Evolutionary conservation across 345 rosid species (phyloP).

Genomic region (Arabidopsis arenosa): DNA sequence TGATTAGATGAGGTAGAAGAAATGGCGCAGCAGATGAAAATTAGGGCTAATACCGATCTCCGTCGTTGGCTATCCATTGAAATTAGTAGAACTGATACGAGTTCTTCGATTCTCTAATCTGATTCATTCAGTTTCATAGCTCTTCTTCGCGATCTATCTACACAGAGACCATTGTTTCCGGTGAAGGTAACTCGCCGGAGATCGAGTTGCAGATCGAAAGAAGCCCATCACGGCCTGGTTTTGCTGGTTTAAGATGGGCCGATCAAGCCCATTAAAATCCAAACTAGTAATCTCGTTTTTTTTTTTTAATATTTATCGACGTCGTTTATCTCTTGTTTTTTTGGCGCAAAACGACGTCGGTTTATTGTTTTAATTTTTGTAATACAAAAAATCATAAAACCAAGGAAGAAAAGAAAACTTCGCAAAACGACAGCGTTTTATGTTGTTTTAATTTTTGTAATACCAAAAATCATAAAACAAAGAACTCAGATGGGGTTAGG

Average conservation of each 20-base stretch:
- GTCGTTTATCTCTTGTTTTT: neutral
- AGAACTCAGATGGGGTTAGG: neutral
- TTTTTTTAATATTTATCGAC: neutral
- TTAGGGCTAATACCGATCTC: neutral
- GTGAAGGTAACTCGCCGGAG: slow-evolving; percentile 35
- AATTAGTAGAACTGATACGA: neutral
- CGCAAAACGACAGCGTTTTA: too few species aligned
- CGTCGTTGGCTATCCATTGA: slow-evolving; percentile 30
- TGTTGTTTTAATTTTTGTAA: neutral
- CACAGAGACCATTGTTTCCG: slow-evolving; percentile 21
- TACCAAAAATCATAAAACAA: too few species aligned
- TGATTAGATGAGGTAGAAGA: slow-evolving; percentile 1
- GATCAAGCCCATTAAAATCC: neutral
- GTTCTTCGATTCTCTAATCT: neutral
- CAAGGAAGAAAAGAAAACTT: too few species aligned
- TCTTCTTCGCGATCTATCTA: slow-evolving; percentile 1
- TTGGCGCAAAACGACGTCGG: too few species aligned
- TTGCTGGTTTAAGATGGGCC: slow-evolving; percentile 26
- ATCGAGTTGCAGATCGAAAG: neutral
- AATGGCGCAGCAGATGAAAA: slow-evolving; percentile 21
- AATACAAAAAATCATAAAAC: too few species aligned
- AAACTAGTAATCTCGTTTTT: neutral
- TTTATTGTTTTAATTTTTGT: neutral
- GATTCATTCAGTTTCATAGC: slow-evolving; percentile 6
- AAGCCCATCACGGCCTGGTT: slow-evolving; percentile 21